Conservation (phyloP, 2,329 filamentous ascomycete genomes). For the Fusarium sp. region DNA sequence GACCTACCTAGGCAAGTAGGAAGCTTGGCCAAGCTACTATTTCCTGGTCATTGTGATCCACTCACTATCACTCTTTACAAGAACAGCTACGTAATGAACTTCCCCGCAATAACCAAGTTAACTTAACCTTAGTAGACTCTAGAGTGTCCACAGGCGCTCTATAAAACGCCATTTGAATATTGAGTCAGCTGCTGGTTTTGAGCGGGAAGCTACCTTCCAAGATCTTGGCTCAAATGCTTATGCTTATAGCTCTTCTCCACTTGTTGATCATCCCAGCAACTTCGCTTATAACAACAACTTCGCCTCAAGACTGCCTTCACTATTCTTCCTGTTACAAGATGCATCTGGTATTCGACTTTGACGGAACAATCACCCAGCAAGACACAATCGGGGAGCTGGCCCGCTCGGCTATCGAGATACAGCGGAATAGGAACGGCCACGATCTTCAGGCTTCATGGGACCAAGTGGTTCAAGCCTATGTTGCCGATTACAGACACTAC, state of each 20-base stretch:
- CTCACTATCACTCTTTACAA: slow-evolving; percentile 21
- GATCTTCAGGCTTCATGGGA: slow-evolving; percentile 58
- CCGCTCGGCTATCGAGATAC: slow-evolving; percentile 55
- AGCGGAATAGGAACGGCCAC: slow-evolving; percentile 42
- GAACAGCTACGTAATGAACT: slow-evolving; percentile 37
- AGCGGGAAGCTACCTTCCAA: not conserved
- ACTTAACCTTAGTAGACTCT: slow-evolving; percentile 3
- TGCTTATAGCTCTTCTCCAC: slow-evolving; percentile 5
- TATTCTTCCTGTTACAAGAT: slow-evolving; percentile 41
- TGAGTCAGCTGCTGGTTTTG: slow-evolving; percentile 15
- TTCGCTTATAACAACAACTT: slow-evolving; percentile 3
- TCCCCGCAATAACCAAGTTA: slow-evolving; percentile 33
- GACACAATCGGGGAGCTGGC: slow-evolving; percentile 66
- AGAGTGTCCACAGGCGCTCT: slow-evolving; percentile 11
- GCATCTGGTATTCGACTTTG: slow-evolving; percentile 68
- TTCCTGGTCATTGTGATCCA: slow-evolving; percentile 32
- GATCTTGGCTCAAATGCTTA: slow-evolving; percentile 23
- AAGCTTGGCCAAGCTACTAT: slow-evolving; percentile 16
- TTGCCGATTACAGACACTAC: slow-evolving; percentile 56
- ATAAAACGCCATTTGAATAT: slow-evolving; percentile 1
- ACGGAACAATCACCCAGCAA: slow-evolving; percentile 67
- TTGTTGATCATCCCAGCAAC: slow-evolving; percentile 4
- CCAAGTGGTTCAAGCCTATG: slow-evolving; percentile 59
- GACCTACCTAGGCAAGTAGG: not conserved
- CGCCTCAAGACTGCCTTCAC: not conserved